Evolutionary conservation across 805 yeast genomes (phyloP), one percentile per base, ranked within the genome.

Genomic region (Teunomyces kruisii): DNA sequence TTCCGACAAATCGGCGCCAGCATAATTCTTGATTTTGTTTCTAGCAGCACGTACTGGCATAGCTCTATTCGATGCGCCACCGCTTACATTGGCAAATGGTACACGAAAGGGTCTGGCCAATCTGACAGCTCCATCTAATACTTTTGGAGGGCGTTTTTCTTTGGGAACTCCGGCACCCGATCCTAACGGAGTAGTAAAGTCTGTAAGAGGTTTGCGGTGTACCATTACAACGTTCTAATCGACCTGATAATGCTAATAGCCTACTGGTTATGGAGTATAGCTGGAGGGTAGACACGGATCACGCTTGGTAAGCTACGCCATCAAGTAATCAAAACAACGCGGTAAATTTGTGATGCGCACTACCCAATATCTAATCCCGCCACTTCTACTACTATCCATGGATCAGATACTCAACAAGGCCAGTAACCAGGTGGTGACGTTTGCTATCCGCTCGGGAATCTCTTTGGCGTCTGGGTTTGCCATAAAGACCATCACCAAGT

Each of bases 381-480:
- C 28, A 26, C 28, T 9, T 26, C 9, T 10, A 26, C 26, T 14
- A 15, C 17, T 13, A 6, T 5, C 37, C 10, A 73, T 73, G 77
- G 78, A 74, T 49, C 72, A 68, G 35, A 64, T 73, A 27, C 57
- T 73, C 7, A 64, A 71, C 26, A 72, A 68, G 63, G 94, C 94
- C 2, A 86, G 90, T 26, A 80, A 79, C 41, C 90, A 86, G 52
- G 87, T 88, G 1, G 86, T 86, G n/a, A 77, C 88, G 2, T 83
- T 86, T 64, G 95, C 91, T 8, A 80, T 86, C 22, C 71, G 85
- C 45, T 85, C 91, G 1, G 89, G 94, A 0, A 78, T 86, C 27
- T 81, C 89, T 2, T 53, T 86, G 15, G 94, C 91, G 0, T 80
- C 90, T 0, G 80, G 85, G 0, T 86, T 80, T 64, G 90, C 91